Evolutionary conservation across 768 basidiomycete genomes (phyloP).

Genomic region (Mrakia hoshinonis): DNA sequence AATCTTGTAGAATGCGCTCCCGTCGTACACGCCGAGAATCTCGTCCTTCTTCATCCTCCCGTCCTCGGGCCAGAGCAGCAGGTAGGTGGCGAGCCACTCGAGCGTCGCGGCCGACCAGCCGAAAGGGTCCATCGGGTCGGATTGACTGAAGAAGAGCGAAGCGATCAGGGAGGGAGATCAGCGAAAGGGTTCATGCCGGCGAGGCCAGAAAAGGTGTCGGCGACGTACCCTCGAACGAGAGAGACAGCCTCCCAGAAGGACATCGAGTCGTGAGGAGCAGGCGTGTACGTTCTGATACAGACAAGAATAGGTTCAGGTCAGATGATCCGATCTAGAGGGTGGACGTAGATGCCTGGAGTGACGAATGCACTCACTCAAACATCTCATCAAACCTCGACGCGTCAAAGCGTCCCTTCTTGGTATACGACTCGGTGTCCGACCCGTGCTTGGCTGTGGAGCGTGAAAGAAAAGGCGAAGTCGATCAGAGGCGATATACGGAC

Average conservation of each 20-base stretch:
- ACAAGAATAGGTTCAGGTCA: background rate
- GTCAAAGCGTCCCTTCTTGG: constrained; percentile 36
- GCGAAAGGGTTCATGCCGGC: background rate
- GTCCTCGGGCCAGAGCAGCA: constrained; percentile 44
- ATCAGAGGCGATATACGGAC: constrained; percentile 29
- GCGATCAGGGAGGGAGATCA: background rate
- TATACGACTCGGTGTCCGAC: constrained; percentile 45
- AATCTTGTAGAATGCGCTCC: constrained; percentile 31
- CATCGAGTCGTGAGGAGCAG: constrained; percentile 32
- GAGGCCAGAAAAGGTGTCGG: background rate
- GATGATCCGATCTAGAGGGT: background rate
- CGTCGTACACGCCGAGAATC: constrained; percentile 45
- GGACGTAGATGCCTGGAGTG: background rate
- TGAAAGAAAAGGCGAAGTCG: constrained; percentile 33
- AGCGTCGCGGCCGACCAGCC: constrained; percentile 38
- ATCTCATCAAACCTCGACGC: constrained; percentile 14
- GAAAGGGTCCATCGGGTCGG: background rate
- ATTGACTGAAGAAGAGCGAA: background rate
- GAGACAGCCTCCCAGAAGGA: constrained; percentile 35
- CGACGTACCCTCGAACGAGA: background rate
- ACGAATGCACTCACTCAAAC: background rate
- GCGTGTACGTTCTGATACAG: constrained; percentile 31
- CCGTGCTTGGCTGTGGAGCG: constrained; percentile 41
- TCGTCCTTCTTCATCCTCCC: constrained; percentile 45
- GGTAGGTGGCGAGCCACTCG: constrained; percentile 44